Conservation (phyloP, 192 early-diverging fungal genomes). For the Coemansia sp. region DNA sequence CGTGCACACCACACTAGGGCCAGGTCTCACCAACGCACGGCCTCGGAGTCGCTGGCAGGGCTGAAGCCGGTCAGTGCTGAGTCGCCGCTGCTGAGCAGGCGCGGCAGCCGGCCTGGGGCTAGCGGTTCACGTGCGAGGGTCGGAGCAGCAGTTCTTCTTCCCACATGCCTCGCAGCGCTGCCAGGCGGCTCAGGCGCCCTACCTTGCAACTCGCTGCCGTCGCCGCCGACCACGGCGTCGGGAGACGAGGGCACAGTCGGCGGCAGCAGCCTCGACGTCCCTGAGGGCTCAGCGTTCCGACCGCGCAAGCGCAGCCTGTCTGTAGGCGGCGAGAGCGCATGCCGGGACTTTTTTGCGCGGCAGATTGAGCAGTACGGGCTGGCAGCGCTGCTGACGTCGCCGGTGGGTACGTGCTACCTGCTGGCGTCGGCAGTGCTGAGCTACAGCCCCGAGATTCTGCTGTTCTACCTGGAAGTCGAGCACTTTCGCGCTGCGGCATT, state of each 20-base stretch:
- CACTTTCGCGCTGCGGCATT: slow-evolving; percentile 44
- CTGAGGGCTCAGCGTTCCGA: slow-evolving; percentile 26
- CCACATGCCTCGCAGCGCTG: slow-evolving; percentile 3
- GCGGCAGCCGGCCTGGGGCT: neutral
- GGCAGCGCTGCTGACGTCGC: slow-evolving; percentile 44
- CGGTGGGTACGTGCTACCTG: slow-evolving; percentile 50
- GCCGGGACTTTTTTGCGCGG: slow-evolving; percentile 44
- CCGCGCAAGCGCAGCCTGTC: slow-evolving; percentile 55
- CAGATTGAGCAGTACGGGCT: slow-evolving; percentile 56
- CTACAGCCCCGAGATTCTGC: slow-evolving; percentile 42
- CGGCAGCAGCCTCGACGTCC: neutral
- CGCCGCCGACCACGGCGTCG: slow-evolving; percentile 23
- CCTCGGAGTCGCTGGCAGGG: slow-evolving; percentile 26
- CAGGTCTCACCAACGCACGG: slow-evolving; percentile 35
- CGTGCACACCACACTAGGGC: neutral
- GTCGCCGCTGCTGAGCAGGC: slow-evolving; percentile 7
- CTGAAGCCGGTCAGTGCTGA: neutral
- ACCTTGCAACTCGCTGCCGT: neutral
- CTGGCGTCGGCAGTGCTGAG: slow-evolving; percentile 39
- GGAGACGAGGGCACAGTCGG: neutral
- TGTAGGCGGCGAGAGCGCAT: slow-evolving; percentile 47
- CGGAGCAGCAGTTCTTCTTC: neutral
- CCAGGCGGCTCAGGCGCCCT: neutral
- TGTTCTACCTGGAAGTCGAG: slow-evolving; percentile 51
- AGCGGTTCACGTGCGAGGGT: neutral